These are phyloP conservation scores for Teratosphaeriaceae sp. DNA, from an alignment of 2,329 filamentous ascomycete species.

Conservation along the genomic window DNA sequence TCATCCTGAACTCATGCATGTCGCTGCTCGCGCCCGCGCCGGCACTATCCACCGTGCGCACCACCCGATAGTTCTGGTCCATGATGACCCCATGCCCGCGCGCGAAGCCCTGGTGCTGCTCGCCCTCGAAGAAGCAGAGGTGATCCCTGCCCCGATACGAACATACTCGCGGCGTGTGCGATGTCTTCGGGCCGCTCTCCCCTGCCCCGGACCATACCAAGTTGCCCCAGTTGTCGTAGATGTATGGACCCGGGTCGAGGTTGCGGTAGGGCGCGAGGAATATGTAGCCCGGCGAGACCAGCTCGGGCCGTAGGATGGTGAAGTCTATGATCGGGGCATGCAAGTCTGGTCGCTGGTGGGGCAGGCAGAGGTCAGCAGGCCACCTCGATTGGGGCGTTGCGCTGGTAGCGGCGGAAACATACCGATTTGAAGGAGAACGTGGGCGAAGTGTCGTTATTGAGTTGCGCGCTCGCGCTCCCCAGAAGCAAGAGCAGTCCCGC, in stretches of 20 bases:
- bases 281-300: slow-evolving; percentile 44
- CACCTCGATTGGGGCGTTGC: too few relatives aligned
- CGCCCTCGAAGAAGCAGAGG: slow-evolving; percentile 46
- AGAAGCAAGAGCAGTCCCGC: slow-evolving; percentile 8
- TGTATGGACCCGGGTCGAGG: slow-evolving; percentile 44
- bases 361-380: slow-evolving; percentile 10
- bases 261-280: slow-evolving; percentile 46
- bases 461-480: slow-evolving; percentile 13
- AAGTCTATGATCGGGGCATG: slow-evolving; percentile 32
- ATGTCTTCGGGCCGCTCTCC: slow-evolving; percentile 40
- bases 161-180: slow-evolving; percentile 44
- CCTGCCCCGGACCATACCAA: slow-evolving; percentile 47
- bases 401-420: not conserved
- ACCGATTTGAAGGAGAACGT: slow-evolving; percentile 29
- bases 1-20: slow-evolving; percentile 41
- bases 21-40: slow-evolving; percentile 29
- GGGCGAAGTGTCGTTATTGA: slow-evolving; percentile 30
- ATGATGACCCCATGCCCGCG: too few relatives aligned
- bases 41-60: slow-evolving; percentile 22
- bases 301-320: slow-evolving; percentile 27
- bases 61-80: slow-evolving; percentile 22
- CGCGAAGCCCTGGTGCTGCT: slow-evolving; percentile 45
- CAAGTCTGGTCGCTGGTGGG: slow-evolving; percentile 32
- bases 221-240: slow-evolving; percentile 46
- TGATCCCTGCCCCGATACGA: slow-evolving; percentile 42